Conservation (phyloP, 2,329 filamentous ascomycete species). For the Fusarium graminum region DNA sequence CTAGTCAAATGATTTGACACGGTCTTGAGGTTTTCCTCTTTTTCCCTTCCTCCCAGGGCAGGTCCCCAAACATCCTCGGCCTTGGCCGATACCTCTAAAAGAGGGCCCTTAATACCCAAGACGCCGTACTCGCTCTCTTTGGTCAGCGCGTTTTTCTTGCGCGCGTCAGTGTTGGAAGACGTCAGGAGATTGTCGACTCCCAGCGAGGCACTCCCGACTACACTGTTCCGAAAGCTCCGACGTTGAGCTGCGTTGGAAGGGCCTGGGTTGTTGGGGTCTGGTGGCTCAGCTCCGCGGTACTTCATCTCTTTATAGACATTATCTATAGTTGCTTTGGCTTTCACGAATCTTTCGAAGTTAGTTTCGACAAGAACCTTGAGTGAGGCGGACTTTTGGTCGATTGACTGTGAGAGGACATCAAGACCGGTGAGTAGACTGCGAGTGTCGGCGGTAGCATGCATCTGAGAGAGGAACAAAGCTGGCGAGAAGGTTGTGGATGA, state of each 20-base stretch:
- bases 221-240: slow-evolving; percentile 71
- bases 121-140: slow-evolving; percentile 96
- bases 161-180: slow-evolving; percentile 64
- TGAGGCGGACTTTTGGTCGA: slow-evolving; percentile 97
- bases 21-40: slow-evolving; percentile 86
- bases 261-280: slow-evolving; percentile 56
- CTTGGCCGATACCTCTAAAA: slow-evolving; percentile 91
- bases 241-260: slow-evolving; percentile 78
- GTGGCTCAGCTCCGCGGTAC: slow-evolving; percentile 71
- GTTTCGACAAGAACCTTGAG: slow-evolving; percentile 96
- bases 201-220: slow-evolving; percentile 53
- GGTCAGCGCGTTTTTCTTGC: slow-evolving; percentile 88
- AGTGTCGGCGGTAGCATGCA: slow-evolving; percentile 88
- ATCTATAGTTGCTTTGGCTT: slow-evolving; percentile 97
- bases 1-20: slow-evolving; percentile 81
- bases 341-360: slow-evolving; percentile 98
- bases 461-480: slow-evolving; percentile 89
- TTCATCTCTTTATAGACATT: slow-evolving; percentile 99
- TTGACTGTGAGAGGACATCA: slow-evolving; percentile 87
- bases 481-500: slow-evolving; percentile 97
- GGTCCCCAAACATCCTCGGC: slow-evolving; percentile 98
- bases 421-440: slow-evolving; percentile 84
- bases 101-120: slow-evolving; percentile 85
- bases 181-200: slow-evolving; percentile 56
- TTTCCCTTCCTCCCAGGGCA: slow-evolving; percentile 88